Conservation (phyloP, 257 asterid species). For the Solanum clarkiae region DNA sequence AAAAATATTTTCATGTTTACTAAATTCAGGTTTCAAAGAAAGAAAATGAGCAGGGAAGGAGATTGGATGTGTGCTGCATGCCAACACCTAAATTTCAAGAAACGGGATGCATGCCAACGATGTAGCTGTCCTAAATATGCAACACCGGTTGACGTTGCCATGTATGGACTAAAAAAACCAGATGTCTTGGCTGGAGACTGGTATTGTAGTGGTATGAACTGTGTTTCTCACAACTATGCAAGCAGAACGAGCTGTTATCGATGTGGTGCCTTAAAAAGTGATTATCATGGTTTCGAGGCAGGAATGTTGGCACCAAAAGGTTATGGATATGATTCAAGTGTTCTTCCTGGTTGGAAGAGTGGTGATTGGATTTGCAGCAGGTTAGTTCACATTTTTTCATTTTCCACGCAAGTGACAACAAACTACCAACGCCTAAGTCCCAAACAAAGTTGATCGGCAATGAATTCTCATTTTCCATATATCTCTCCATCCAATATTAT, state of each 20-base stretch:
- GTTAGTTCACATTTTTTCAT: conserved; percentile 7
- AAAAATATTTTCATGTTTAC: background rate
- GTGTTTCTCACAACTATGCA: conserved; percentile 83
- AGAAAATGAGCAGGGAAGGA: conserved; percentile 56
- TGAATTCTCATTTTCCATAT: background rate
- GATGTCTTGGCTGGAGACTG: conserved; percentile 74
- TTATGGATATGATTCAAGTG: conserved; percentile 27
- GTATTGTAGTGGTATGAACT: conserved; percentile 53
- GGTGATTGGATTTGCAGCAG: conserved; percentile 89
- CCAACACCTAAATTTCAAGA: conserved; percentile 66
- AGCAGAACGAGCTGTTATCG: conserved; percentile 63
- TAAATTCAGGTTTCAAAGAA: background rate
- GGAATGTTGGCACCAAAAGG: background rate
- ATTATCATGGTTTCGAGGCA: conserved; percentile 32
- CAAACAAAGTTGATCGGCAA: background rate
- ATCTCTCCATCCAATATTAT: background rate
- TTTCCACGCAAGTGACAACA: background rate
- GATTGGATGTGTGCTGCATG: conserved; percentile 90
- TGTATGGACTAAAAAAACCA: conserved; percentile 30
- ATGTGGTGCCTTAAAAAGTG: conserved; percentile 38
- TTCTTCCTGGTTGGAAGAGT: conserved; percentile 76
- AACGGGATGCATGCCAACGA: conserved; percentile 59
- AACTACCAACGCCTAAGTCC: too few species aligned
- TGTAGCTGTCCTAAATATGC: conserved; percentile 74
- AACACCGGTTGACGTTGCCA: conserved; percentile 23